Percentiles rank a stretch among this genome's conserved stretches.
phyloP scores from a whole-genome alignment of 306 rosid species.

The Sicyos edulis region DNA sequence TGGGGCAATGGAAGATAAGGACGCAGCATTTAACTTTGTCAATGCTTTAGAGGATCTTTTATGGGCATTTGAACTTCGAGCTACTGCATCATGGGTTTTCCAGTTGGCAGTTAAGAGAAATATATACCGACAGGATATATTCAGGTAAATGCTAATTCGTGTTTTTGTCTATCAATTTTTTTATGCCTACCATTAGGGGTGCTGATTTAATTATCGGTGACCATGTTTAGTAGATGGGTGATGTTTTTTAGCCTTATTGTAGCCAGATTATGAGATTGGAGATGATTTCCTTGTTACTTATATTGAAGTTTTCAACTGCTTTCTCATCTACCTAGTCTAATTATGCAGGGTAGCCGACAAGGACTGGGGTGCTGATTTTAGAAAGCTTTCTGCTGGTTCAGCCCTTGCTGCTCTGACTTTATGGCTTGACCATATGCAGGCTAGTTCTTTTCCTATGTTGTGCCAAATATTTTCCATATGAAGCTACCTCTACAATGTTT shows the following conservation, averaged over 20 bases:
- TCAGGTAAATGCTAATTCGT: slow-evolving; percentile 46
- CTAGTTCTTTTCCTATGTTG: slow-evolving; percentile 29
- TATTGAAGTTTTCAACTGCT: neutral
- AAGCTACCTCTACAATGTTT: neutral
- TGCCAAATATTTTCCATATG: neutral
- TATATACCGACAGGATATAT: slow-evolving; percentile 57
- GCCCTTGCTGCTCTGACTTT: slow-evolving; percentile 94
- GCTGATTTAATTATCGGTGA: neutral
- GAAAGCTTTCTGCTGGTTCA: slow-evolving; percentile 90
- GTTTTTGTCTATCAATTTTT: slow-evolving; percentile 1
- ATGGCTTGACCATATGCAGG: slow-evolving; percentile 99
- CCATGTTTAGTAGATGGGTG: neutral
- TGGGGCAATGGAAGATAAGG: slow-evolving; percentile 62
- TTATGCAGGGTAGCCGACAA: slow-evolving; percentile 71
- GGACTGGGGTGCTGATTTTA: slow-evolving; percentile 98
- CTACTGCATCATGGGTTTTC: slow-evolving; percentile 93
- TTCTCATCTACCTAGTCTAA: slow-evolving; percentile 15
- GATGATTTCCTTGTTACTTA: slow-evolving; percentile 8
- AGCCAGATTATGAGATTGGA: slow-evolving; percentile 10
- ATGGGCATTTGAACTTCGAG: slow-evolving; percentile 96
- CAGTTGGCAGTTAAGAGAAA: slow-evolving; percentile 75
- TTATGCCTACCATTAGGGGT: neutral
- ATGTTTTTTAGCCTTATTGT: neutral
- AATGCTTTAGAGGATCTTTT: slow-evolving; percentile 81
- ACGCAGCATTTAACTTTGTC: slow-evolving; percentile 87